Conservation (phyloP, 129 eudicot genomes). For the Flaveria bidentis region DNA sequence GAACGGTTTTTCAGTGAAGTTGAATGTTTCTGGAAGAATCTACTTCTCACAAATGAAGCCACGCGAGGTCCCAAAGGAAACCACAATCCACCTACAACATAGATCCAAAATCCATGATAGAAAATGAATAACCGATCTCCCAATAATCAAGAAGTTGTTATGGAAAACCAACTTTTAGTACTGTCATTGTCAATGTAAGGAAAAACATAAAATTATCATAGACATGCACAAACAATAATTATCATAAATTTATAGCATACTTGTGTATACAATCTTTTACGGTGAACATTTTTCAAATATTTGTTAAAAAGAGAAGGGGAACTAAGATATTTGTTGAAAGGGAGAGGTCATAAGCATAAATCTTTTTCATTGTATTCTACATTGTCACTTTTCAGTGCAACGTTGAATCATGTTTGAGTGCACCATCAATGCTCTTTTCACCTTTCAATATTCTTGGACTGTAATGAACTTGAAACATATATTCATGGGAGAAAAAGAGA, state of each 20-base stretch:
- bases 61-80: constrained; percentile 18
- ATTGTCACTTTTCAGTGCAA: background rate
- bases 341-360: background rate
- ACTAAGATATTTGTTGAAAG: too few species aligned
- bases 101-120: background rate
- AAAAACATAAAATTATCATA: background rate
- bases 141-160: constrained; percentile 4
- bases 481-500: background rate
- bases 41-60: constrained; percentile 9
- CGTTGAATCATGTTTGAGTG: background rate
- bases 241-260: too few species aligned
- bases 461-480: too few species aligned
- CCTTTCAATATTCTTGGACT: background rate
- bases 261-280: too few species aligned
- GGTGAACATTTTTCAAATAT: too few species aligned
- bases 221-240: background rate
- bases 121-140: background rate
- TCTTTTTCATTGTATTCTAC: background rate
- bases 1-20: constrained; percentile 14
- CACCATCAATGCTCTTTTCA: background rate
- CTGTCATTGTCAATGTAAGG: background rate
- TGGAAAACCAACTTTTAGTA: background rate
- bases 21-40: constrained; percentile 10
- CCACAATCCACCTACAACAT: constrained; percentile 30
- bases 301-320: too few species aligned